phyloP scores from a whole-genome alignment of 2,329 filamentous ascomycete genomes.

The Claviceps sp. region DNA sequence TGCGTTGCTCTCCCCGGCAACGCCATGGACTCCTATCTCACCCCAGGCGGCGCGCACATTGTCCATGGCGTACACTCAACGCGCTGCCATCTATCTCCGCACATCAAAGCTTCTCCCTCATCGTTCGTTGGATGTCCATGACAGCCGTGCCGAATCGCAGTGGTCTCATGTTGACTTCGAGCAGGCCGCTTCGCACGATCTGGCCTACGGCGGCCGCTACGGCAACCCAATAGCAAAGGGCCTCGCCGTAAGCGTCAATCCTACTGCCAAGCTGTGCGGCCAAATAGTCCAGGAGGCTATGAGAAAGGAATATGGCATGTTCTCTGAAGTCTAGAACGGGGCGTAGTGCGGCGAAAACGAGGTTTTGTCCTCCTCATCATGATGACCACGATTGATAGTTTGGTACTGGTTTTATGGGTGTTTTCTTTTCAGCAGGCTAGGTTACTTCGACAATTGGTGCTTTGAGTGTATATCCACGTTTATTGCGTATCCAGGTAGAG shows the following conservation, averaged over 20 bases:
- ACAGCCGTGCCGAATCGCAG: slow-evolving; percentile 26
- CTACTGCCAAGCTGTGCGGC: slow-evolving; percentile 56
- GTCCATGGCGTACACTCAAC: slow-evolving; percentile 58
- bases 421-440: background rate
- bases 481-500: too few relatives aligned
- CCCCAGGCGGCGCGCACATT: slow-evolving; percentile 52
- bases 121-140: slow-evolving; percentile 25
- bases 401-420: too few relatives aligned
- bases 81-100: slow-evolving; percentile 49
- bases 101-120: slow-evolving; percentile 36
- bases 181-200: slow-evolving; percentile 47
- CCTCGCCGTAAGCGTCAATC: slow-evolving; percentile 51
- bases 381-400: too few relatives aligned
- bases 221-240: slow-evolving; percentile 53
- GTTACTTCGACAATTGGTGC: too few relatives aligned
- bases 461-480: too few relatives aligned
- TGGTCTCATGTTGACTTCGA: slow-evolving; percentile 47
- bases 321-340: slow-evolving; percentile 22
- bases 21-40: slow-evolving; percentile 40
- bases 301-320: slow-evolving; percentile 52
- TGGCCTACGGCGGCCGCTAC: slow-evolving; percentile 50
- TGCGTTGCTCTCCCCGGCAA: slow-evolving; percentile 40
- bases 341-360: background rate
- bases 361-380: background rate
- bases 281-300: slow-evolving; percentile 57